Conservation (phyloP, 495 filamentous ascomycete species). For the Penicillium turbatum region DNA sequence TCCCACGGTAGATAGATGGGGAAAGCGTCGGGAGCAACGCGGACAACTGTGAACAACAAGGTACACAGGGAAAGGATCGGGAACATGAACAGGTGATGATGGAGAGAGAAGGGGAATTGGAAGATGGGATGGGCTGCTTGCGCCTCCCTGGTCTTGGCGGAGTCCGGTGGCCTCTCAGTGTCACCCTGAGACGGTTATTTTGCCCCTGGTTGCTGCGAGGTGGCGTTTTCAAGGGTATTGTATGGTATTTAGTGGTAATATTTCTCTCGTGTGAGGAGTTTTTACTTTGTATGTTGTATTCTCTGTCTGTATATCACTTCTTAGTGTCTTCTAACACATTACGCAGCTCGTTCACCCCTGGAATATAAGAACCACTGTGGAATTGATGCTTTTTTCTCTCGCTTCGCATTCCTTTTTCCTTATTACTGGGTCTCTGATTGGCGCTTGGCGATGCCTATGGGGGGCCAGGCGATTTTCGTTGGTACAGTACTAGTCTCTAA, state of each 20-base stretch:
- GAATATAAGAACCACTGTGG: neutral
- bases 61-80: constrained; percentile 19
- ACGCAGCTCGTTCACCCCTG: neutral
- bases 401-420: neutral
- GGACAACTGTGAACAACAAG: constrained; percentile 29
- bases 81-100: constrained; percentile 13
- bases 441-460: neutral
- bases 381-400: neutral
- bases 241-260: constrained; percentile 2
- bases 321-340: too few species aligned
- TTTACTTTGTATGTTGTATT: neutral
- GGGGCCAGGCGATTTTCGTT: neutral
- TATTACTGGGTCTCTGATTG: neutral
- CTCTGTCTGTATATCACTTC: neutral
- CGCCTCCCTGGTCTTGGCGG: constrained; percentile 16
- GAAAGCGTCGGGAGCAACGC: constrained; percentile 30
- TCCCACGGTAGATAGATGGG: constrained; percentile 24
- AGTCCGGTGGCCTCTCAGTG: constrained; percentile 10
- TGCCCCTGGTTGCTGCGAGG: neutral
- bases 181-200: constrained; percentile 28
- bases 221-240: neutral
- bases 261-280: neutral
- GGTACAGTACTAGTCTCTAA: constrained; percentile 1
- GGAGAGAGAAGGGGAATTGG: constrained; percentile 21
- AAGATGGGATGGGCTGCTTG: constrained; percentile 35